Evolutionary conservation across 345 rosid species (phyloP), one percentile per base, ranked within the genome.

Genomic region (sweet orange (Citrus sinensis)): DNA sequence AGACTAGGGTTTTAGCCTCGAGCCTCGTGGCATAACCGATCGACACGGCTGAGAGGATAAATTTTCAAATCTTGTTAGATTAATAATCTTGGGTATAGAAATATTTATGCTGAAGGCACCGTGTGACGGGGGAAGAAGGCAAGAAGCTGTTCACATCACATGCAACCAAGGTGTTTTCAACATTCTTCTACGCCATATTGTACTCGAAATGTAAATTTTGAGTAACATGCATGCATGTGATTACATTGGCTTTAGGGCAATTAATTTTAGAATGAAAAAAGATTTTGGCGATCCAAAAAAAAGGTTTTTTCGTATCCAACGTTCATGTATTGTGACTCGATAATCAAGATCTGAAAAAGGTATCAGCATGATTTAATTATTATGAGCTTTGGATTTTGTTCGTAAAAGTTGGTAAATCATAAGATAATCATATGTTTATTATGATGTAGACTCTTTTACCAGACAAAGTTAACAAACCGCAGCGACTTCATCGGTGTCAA

Each of bases 171-270:
- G 35, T 62, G 75, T 78, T 76, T 77, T 82, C 76, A 62, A 82
- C 78, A 70, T 80, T 86, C 80, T 78, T 67, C 66, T 73, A 80
- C 76, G 81, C 62, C 64, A 79, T 64, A 67, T 73, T 11, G 9
- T 10, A 54, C 61, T 35, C 61, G 6, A 32, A 46, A 72, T 54
- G 66, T 69, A 14, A 40, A 3, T 54, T 19, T 60, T 29, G 78
- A 77, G 77, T 11, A 80, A 87, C 80, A 78, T 71, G 83, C 68
- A 42, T 78, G 85, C 90, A 85, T 85, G 90, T 87, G 88, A 80
- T 62, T 54, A 55, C 78, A 71, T 78, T 70, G 83, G 64, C 6
- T 58, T 83, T 69, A 76, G 86, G 82, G 81, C 67, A 76, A 72
- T 22, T 37, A 27, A 6, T 35, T 74, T 73, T 83, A 40, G 29